These are phyloP conservation scores for Plasmodium knowlesi DNA, from an alignment of 169 alveolate species.

Conservation along the genomic window DNA sequence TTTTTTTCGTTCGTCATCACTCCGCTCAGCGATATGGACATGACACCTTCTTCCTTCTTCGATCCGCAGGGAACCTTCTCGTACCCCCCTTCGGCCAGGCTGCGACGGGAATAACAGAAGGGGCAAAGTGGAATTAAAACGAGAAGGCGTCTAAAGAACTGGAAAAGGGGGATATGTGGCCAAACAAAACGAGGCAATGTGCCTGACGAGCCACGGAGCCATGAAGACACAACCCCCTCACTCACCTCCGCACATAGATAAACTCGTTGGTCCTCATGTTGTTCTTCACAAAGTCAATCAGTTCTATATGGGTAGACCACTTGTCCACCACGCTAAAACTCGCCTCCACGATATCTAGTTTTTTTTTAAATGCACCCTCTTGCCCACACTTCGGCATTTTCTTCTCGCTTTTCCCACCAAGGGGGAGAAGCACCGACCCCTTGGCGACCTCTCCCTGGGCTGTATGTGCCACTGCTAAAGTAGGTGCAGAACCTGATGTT, in stretches of 20 bases:
- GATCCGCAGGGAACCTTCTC: not conserved
- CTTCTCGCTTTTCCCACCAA: not conserved
- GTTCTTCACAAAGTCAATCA: slow-evolving; percentile 55
- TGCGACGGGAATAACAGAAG: not conserved
- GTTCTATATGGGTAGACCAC: slow-evolving; percentile 45
- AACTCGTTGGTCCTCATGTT: slow-evolving; percentile 51
- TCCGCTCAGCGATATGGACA: slow-evolving; percentile 49
- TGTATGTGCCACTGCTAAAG: not conserved
- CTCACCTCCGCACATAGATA: slow-evolving; percentile 47
- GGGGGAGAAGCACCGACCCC: not conserved
- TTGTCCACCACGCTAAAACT: slow-evolving; percentile 37
- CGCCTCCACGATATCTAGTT: slow-evolving; percentile 23
- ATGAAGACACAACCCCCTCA: not conserved
- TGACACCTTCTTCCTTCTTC: slow-evolving; percentile 3
- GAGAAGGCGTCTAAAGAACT: not conserved
- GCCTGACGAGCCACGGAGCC: not conserved
- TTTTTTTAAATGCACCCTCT: not conserved
- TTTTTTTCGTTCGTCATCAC: slow-evolving; percentile 60
- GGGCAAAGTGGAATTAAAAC: not conserved
- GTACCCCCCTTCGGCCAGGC: slow-evolving; percentile 5
- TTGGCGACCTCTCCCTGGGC: not conserved
- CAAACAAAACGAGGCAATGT: not conserved
- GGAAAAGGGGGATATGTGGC: not conserved
- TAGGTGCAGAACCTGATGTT: not conserved
- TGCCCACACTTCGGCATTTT: not conserved